Evolutionary conservation across 805 yeast species (phyloP), one percentile per base, ranked within the genome.

Genomic region (Starmerella sp.): DNA sequence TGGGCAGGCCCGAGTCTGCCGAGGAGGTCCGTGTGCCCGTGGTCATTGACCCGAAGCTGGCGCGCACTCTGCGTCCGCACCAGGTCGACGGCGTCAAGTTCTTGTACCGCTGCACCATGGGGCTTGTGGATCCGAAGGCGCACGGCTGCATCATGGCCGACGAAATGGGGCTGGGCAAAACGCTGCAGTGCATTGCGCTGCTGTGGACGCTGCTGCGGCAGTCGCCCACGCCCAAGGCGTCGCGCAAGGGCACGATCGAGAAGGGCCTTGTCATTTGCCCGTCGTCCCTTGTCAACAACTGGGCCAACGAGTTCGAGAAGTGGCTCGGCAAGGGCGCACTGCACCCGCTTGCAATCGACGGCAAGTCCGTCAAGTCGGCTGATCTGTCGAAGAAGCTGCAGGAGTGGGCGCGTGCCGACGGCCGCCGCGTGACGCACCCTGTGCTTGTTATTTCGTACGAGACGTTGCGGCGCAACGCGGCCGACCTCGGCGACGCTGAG

Each of bases 121-220:
- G 98, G 0, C 70, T 90, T 36, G 59, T 73, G 10, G 71, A 72
- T 37, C 62, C 63, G 1, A 75, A 84, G 36, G 97, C 97, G 0
- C 81, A 84, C 64, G 98, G 98, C 3, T 91, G 97, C 66, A 91
- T 91, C 51, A 91, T 91, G 97, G 97, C 97, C 0, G 97, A 89
- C 71, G 97, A 86, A 68, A 89, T 89, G 97, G 97, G 96, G 4
- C 73, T 88, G 41, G 96, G 96, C 30, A 88, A 88, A 66, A 88
- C 96, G 0, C 73, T 88, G 30, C 96, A 88, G 67, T 91, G 97
- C 68, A 77, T 91, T 36, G 76, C 96, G 0, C 73, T 91, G 35
- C 77, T 90, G 86, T 91, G 97, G 97, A 91, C 97, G 0, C 67
- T 91, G 49, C 73, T 91, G 49, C 80, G 79, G 58, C 98, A 91